Percentiles rank a stretch among this genome's conserved stretches.
Evolutionary conservation across 2,329 filamentous ascomycete species (phyloP).

Genomic region (Diaporthe helianthi): DNA sequence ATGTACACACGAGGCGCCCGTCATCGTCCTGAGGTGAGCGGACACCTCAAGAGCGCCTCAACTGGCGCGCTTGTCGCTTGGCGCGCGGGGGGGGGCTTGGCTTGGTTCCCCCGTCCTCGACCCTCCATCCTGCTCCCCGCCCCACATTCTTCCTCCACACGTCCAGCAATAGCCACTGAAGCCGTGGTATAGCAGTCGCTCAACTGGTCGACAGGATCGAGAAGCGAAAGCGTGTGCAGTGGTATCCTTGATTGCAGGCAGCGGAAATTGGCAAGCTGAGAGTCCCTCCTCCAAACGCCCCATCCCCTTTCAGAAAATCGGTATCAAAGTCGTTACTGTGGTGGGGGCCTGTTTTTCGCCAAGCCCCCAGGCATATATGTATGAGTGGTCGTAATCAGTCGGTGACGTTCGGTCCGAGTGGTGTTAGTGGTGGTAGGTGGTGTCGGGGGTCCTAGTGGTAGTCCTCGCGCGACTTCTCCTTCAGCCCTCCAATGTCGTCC

Average conservation of each 20-base stretch:
- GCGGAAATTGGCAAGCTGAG: conserved; percentile 28
- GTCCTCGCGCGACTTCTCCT: conserved; percentile 75
- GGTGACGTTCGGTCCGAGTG: conserved; percentile 25
- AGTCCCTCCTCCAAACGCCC: conserved; percentile 33
- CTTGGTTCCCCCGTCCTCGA: conserved; percentile 16
- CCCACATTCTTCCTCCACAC: conserved; percentile 4
- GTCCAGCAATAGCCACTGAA: conserved; percentile 5
- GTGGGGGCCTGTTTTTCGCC: conserved; percentile 19
- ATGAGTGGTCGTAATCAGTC: conserved; percentile 27
- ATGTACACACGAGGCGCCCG: conserved; percentile 22
- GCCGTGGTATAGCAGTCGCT: conserved; percentile 15
- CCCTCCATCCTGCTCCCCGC: neutral
- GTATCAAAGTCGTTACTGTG: conserved; percentile 34
- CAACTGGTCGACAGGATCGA: conserved; percentile 33
- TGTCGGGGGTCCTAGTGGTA: conserved; percentile 41
- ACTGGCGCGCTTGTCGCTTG: conserved; percentile 13
- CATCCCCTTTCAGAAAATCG: conserved; percentile 31
- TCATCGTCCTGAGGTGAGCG: neutral
- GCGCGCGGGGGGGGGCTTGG: conserved; percentile 19
- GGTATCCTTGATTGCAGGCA: conserved; percentile 34
- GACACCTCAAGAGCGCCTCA: neutral
- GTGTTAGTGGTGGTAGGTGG: conserved; percentile 38
- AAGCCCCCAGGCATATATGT: conserved; percentile 31
- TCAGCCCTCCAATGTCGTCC: conserved; percentile 90
- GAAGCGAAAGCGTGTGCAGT: conserved; percentile 30